Percentiles rank a stretch among this genome's conserved stretches.
Evolutionary conservation across 2,329 filamentous ascomycete genomes (phyloP).

Genomic region (Ceratocystis lukuohia): DNA sequence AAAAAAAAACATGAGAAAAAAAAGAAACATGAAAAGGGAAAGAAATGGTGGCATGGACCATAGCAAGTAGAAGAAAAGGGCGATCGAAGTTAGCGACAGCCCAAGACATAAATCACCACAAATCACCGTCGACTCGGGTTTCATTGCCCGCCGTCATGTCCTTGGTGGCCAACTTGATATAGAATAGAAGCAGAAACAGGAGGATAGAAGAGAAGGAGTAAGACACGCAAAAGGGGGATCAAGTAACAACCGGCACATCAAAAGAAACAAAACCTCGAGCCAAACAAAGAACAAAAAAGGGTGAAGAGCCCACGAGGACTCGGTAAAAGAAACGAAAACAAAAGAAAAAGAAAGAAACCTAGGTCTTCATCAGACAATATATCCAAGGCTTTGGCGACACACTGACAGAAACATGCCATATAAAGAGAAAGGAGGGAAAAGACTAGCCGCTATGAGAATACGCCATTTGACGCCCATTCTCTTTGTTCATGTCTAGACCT

Average conservation of each 20-base stretch:
- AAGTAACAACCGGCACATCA: conserved; percentile 9
- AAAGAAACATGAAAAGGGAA: conserved; percentile 18
- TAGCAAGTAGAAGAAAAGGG: background rate
- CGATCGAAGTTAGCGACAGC: too few relatives aligned
- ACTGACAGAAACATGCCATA: background rate
- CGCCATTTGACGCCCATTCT: background rate
- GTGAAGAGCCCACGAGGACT: background rate
- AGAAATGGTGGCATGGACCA: conserved; percentile 21
- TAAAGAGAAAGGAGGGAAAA: background rate
- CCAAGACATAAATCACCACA: too few relatives aligned
- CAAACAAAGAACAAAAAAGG: conserved; percentile 4
- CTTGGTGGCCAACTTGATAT: too few relatives aligned
- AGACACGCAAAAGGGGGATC: conserved; percentile 16
- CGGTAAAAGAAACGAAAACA: conserved; percentile 14
- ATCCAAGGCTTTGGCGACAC: background rate
- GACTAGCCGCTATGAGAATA: background rate
- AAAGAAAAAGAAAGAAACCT: conserved; percentile 17
- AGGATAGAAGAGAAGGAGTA: background rate
- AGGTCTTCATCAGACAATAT: conserved; percentile 14
- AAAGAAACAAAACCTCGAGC: conserved; percentile 4
- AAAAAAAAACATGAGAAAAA: background rate
- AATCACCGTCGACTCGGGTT: too few relatives aligned
- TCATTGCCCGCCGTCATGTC: too few relatives aligned
- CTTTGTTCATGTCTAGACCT: conserved; percentile 21
- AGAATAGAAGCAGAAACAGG: background rate